A percentile compares a stretch with the other conserved stretches of the same genome.
These are phyloP conservation scores for Aspergillus jensenii DNA, from an alignment of 2,329 filamentous ascomycete species.

Conservation along the genomic window DNA sequence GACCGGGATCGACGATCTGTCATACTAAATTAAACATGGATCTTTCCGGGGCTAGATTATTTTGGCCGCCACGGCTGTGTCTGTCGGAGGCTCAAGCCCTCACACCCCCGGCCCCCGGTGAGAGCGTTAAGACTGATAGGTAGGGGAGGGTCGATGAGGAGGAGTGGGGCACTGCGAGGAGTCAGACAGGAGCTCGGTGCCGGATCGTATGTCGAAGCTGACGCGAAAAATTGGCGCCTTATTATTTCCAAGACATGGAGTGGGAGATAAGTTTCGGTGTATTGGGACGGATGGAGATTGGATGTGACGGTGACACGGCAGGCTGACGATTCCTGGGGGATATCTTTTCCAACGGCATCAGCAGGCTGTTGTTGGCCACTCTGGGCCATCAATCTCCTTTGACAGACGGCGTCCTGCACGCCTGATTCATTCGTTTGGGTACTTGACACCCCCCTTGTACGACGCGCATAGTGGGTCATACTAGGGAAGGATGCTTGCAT, in stretches of 20 bases:
- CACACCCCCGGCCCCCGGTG: constrained; percentile 3
- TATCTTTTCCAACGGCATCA: constrained; percentile 10
- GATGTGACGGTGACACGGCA: constrained; percentile 17
- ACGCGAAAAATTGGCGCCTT: constrained; percentile 2
- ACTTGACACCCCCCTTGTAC: constrained; percentile 22
- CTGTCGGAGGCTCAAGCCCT: background rate
- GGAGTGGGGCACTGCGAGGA: background rate
- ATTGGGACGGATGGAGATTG: constrained; percentile 17
- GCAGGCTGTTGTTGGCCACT: constrained; percentile 14
- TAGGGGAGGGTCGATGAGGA: background rate
- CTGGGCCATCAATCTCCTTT: constrained; percentile 5
- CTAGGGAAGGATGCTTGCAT: constrained; percentile 12
- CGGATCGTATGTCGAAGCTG: background rate
- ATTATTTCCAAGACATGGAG: constrained; percentile 3
- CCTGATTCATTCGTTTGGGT: constrained; percentile 7
- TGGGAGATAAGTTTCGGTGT: constrained; percentile 9
- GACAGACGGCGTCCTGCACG: constrained; percentile 13
- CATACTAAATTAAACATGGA: constrained; percentile 4
- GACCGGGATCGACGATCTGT: constrained; percentile 9
- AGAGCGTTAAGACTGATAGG: background rate
- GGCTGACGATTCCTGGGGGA: constrained; percentile 8
- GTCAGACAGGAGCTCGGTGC: background rate
- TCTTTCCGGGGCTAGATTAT: constrained; percentile 3
- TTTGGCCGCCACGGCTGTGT: background rate
- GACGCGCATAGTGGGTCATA: constrained; percentile 19